Evolutionary conservation across 176 grass and related monocot genomes (phyloP), one percentile per base, ranked within the genome.

Genomic region (Bromus sterilis): DNA sequence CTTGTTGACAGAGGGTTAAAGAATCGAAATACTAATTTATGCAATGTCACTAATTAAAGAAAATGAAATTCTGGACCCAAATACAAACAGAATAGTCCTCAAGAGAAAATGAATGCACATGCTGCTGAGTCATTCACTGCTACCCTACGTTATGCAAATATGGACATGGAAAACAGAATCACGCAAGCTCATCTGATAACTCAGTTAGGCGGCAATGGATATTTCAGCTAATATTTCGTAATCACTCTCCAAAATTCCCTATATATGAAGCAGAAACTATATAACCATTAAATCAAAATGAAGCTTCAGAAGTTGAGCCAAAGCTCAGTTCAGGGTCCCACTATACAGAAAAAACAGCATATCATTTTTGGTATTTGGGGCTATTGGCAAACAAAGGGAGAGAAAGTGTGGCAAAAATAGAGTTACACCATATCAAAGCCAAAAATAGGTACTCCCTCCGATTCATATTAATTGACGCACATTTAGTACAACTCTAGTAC

Each of bases 21-120:
- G 69, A 72, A 7, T 49, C 43, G 5, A 49, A 30, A 26, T 11
- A 49, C 21, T 11, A 49, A 21, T 49, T 73, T 73, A 48, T 31
- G 42, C 18, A 6, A 73, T 73, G 28, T 49, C 41, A 18, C 69
- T 15, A 48, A 72, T 25, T 72, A 18, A 72, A 30, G 30, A 48
- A 72, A 72, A 48, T 72, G n/a, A 72, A 71, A 72, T 72, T 72
- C 41, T 48, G 26, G 70, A 73, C 49, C 53, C 10, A 21, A 49
- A 28, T 32, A 21, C 42, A 21, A 31, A 73, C 42, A 73, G 15
- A 2, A 5, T 72, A 72, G 25, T 72, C 41, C 40, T 72, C 41
- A 2, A 26, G 28, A 4, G 24, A 14, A 71, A 46, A 71, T 71
- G 68, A 71, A 71, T 71, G 41, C 42, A 73, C 70, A 73, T 49